A percentile compares a stretch with the other conserved stretches of the same genome.
These are phyloP conservation scores for Fistulinella prunicolor DNA, from an alignment of 768 basidiomycete species.

Conservation along the genomic window DNA sequence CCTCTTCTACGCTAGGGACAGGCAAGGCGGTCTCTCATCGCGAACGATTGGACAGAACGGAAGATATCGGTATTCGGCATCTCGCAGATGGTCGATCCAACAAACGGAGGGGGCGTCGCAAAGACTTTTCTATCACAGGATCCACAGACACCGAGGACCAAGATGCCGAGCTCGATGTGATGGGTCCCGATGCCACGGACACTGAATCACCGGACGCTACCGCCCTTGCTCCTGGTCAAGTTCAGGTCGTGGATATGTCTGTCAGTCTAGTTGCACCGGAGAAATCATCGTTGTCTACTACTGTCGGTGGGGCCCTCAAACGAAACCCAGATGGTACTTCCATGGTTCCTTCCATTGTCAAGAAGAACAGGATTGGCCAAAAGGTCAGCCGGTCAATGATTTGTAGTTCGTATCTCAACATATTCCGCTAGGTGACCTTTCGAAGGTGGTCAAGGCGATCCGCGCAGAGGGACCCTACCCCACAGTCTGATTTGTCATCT, in stretches of 20 bases:
- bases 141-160: conserved; percentile 33
- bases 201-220: conserved; percentile 6
- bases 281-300: conserved; percentile 13
- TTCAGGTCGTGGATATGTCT: conserved; percentile 18
- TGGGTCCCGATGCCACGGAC: conserved; percentile 20
- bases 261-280: conserved; percentile 9
- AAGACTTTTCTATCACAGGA: conserved; percentile 15
- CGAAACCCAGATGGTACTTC: conserved; percentile 62
- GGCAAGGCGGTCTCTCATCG: conserved; percentile 60
- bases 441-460: conserved; percentile 48
- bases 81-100: conserved; percentile 46
- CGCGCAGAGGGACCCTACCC: conserved; percentile 27
- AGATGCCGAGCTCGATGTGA: conserved; percentile 32
- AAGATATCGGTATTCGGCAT: conserved; percentile 57
- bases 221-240: not conserved
- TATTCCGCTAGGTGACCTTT: conserved; percentile 35
- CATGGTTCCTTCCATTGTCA: conserved; percentile 45
- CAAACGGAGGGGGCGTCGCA: conserved; percentile 47
- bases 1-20: conserved; percentile 83
- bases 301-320: conserved; percentile 64
- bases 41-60: conserved; percentile 53
- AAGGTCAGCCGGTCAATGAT: conserved; percentile 39
- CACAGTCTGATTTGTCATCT: conserved; percentile 58
- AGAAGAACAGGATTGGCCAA: conserved; percentile 40
- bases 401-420: conserved; percentile 1